Conservation (phyloP, 768 basidiomycete species). For the Termitomyces heimii region DNA sequence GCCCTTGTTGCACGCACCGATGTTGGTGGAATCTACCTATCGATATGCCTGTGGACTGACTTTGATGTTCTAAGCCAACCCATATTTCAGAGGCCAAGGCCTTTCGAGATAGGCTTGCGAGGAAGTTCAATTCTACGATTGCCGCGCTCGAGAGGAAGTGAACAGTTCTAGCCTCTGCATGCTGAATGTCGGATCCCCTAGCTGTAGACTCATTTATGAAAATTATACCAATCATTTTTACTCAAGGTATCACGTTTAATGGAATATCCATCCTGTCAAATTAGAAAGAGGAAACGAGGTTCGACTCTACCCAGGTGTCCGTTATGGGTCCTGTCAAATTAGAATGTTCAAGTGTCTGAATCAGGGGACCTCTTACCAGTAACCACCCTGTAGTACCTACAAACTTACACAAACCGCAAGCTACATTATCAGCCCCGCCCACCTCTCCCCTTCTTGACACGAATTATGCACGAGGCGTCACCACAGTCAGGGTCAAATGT, state of each 20-base stretch:
- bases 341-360: no score
- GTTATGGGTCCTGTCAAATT: no score
- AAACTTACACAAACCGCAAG: no score
- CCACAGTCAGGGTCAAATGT: no score
- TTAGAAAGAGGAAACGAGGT: no score
- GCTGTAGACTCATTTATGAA: neutral
- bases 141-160: neutral
- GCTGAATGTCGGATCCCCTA: neutral
- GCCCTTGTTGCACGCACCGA: neutral
- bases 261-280: neutral
- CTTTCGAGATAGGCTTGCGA: neutral
- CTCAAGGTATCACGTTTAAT: neutral
- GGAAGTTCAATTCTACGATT: neutral
- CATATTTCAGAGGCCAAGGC: neutral
- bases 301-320: no score
- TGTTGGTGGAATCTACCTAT: neutral
- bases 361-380: no score
- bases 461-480: no score
- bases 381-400: no score
- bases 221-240: neutral
- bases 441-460: no score
- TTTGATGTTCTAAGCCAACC: neutral
- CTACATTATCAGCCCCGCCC: no score
- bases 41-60: neutral
- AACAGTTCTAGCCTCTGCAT: neutral